Evolutionary conservation across 805 yeast genomes (phyloP).

Genomic region (Myxozyma geophila): DNA sequence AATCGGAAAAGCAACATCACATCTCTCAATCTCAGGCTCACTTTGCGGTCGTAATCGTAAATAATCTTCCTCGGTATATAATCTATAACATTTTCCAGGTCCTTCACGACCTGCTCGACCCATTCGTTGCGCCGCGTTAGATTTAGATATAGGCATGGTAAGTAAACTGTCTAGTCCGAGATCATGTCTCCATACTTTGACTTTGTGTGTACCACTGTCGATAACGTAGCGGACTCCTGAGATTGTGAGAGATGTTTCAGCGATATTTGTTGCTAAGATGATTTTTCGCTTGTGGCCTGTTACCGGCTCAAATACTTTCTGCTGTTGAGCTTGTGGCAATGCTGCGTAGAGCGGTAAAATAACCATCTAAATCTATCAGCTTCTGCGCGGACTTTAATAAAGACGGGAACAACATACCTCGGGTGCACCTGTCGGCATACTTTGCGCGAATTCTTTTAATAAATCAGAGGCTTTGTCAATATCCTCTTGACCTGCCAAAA

Average conservation of each 20-base stretch:
- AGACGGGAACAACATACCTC: conserved; percentile 8
- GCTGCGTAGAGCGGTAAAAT: conserved; percentile 94
- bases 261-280: conserved; percentile 91
- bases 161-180: conserved; percentile 79
- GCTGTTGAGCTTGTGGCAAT: conserved; percentile 81
- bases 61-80: conserved; percentile 78
- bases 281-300: conserved; percentile 77
- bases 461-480: conserved; percentile 80
- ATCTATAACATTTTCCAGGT: conserved; percentile 84
- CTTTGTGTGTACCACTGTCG: conserved; percentile 91
- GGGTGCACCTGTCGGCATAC: conserved; percentile 29
- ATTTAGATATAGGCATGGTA: conserved; percentile 90
- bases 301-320: conserved; percentile 71
- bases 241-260: conserved; percentile 96
- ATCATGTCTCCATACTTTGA: conserved; percentile 92
- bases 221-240: conserved; percentile 92
- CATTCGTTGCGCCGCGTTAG: conserved; percentile 91
- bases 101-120: conserved; percentile 99
- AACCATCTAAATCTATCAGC: conserved; percentile 51
- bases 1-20: conserved; percentile 83
- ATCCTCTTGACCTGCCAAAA: conserved; percentile 96
- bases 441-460: conserved; percentile 46
- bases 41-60: conserved; percentile 70
- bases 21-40: conserved; percentile 89
- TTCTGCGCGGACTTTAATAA: not conserved